phyloP scores from a whole-genome alignment of 1,139 yeast genomes.

The Taphrina communis region DNA sequence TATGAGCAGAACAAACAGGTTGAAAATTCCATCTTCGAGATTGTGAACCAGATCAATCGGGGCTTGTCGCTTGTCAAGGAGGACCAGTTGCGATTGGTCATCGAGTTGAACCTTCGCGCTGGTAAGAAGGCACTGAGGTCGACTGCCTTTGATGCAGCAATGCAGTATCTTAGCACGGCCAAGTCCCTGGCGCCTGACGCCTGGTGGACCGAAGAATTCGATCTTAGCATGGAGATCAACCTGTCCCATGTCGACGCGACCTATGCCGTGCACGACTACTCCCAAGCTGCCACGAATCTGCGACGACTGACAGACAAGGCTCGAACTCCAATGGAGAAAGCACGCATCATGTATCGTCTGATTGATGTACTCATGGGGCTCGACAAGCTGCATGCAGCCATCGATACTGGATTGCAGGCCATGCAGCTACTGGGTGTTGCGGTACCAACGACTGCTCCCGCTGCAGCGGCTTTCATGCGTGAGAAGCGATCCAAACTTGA shows the following conservation, averaged over 20 bases:
- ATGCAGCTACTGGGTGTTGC: conserved; percentile 17
- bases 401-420: conserved; percentile 29
- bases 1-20: not conserved
- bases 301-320: conserved; percentile 6
- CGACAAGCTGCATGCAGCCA: conserved; percentile 28
- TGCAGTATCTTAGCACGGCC: conserved; percentile 22
- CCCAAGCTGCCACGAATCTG: conserved; percentile 15
- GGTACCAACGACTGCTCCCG: conserved; percentile 12
- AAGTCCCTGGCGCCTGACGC: conserved; percentile 17
- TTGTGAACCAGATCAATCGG: conserved; percentile 39
- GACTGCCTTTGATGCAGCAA: conserved; percentile 36
- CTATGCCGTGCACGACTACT: conserved; percentile 29
- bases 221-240: conserved; percentile 21
- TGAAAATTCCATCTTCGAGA: conserved; percentile 28
- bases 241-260: conserved; percentile 33
- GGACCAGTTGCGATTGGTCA: conserved; percentile 15
- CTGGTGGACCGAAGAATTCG: conserved; percentile 27
- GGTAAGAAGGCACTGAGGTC: conserved; percentile 33
- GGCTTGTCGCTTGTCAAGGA: conserved; percentile 12
- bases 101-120: conserved; percentile 36
- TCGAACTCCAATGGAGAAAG: conserved; percentile 7
- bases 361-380: conserved; percentile 35
- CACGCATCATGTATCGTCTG: conserved; percentile 19
- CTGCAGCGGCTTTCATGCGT: conserved; percentile 15
- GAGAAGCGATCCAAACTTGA: conserved; percentile 17